Conservation (phyloP, 805 yeast species). For the Saturnispora galanensis region DNA sequence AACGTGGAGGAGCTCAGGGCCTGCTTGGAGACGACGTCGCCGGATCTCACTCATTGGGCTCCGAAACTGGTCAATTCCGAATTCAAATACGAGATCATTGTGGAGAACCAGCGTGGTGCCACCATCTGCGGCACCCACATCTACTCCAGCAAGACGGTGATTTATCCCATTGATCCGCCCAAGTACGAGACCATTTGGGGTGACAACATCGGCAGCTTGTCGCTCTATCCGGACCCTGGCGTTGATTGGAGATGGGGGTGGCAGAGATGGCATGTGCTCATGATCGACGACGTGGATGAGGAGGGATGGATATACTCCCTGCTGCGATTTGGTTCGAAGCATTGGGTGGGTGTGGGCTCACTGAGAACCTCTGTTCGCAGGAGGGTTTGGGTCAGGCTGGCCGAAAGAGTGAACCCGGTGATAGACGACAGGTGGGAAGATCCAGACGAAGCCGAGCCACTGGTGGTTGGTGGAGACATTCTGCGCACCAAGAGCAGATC, state of each 20-base stretch:
- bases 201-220: slow-evolving; percentile 22
- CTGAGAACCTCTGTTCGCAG: slow-evolving; percentile 43
- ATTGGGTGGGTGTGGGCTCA: slow-evolving; percentile 43
- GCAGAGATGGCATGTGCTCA: slow-evolving; percentile 44
- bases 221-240: slow-evolving; percentile 38
- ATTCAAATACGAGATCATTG: slow-evolving; percentile 30
- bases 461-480: too few relatives aligned
- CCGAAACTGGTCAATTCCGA: not conserved
- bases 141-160: slow-evolving; percentile 35
- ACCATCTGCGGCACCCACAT: slow-evolving; percentile 43
- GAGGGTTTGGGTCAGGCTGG: slow-evolving; percentile 39
- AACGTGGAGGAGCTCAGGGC: not conserved
- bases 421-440: not conserved
- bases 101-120: slow-evolving; percentile 48
- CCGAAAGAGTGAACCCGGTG: slow-evolving; percentile 5
- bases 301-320: slow-evolving; percentile 47
- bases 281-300: slow-evolving; percentile 48
- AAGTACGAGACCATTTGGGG: slow-evolving; percentile 38
- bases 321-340: slow-evolving; percentile 30
- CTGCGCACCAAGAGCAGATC: too few relatives aligned
- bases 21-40: not conserved
- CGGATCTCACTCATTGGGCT: not conserved
- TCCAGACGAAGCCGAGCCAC: not conserved
- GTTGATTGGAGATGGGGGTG: slow-evolving; percentile 45
- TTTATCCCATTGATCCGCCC: slow-evolving; percentile 44